These are phyloP conservation scores for Aspergillus sparsus DNA, from an alignment of 495 filamentous ascomycete genomes.

Conservation along the genomic window DNA sequence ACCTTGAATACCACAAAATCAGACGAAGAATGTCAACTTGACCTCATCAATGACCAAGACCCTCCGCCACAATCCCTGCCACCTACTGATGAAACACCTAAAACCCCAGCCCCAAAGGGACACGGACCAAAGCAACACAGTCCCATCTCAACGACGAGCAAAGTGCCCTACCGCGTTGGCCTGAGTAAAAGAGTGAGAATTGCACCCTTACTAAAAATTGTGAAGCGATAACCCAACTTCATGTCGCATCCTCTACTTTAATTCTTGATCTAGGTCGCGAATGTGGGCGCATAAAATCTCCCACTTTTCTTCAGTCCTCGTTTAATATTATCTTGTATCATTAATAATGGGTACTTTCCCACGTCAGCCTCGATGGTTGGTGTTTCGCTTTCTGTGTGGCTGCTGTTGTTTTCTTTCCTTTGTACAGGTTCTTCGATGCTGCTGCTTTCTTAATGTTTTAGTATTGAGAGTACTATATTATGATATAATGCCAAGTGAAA, in stretches of 20 bases:
- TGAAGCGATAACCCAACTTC: conserved; percentile 53
- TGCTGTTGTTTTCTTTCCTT: not conserved
- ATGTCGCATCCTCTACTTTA: too few relatives aligned
- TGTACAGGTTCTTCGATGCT: not conserved
- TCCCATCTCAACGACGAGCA: conserved; percentile 53
- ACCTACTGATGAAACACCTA: conserved; percentile 23
- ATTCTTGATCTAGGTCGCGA: not conserved
- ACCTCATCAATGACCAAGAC: too few relatives aligned
- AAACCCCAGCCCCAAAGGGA: conserved; percentile 17
- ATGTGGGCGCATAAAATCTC: not conserved
- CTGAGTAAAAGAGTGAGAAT: conserved; percentile 66
- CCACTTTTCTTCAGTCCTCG: not conserved
- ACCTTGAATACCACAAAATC: too few relatives aligned
- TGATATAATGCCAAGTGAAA: conserved; percentile 10
- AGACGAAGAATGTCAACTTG: too few relatives aligned
- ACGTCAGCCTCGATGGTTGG: not conserved
- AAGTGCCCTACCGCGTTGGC: conserved; percentile 64
- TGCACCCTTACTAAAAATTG: conserved; percentile 62
- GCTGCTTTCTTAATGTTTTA: not conserved
- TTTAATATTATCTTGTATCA: not conserved
- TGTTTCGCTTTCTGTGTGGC: not conserved
- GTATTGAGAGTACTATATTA: not conserved
- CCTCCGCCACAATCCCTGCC: too few relatives aligned
- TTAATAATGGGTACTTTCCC: too few relatives aligned
- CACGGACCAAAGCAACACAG: conserved; percentile 46